A percentile compares a stretch with the other conserved stretches of the same genome.
Evolutionary conservation across 1,139 yeast genomes (phyloP).

Genomic region (Suhomyces taliae): DNA sequence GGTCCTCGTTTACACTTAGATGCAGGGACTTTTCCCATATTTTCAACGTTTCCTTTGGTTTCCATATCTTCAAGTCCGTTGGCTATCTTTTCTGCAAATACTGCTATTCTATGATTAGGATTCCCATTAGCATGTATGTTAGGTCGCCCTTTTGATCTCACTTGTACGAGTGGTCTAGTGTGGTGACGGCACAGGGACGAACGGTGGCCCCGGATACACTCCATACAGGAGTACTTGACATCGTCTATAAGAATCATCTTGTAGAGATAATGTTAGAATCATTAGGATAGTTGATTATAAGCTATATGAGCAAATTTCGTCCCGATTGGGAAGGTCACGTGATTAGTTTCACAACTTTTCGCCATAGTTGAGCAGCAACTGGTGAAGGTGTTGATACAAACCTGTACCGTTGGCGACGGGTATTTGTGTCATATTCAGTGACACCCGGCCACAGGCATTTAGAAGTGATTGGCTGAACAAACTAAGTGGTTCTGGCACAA

Average conservation of each 20-base stretch:
- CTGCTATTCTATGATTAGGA: conserved; percentile 55
- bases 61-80: conserved; percentile 8
- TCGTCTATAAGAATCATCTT: conserved; percentile 82
- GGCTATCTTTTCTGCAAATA: conserved; percentile 53
- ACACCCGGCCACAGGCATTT: no score
- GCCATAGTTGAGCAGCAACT: no score
- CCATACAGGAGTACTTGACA: conserved; percentile 84
- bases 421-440: no score
- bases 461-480: no score
- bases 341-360: background rate
- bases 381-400: no score
- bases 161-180: conserved; percentile 75
- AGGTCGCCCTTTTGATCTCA: conserved; percentile 88
- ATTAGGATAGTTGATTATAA: background rate
- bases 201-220: conserved; percentile 91
- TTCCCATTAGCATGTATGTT: conserved; percentile 46
- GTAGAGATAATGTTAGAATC: background rate
- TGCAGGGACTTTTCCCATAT: background rate
- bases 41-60: background rate
- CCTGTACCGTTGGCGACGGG: no score
- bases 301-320: conserved; percentile 6
- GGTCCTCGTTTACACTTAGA: conserved; percentile 23
- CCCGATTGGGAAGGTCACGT: conserved; percentile 10
- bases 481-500: no score
- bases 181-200: conserved; percentile 86